Evolutionary conservation across 2,329 filamentous ascomycete genomes (phyloP), one percentile per base, ranked within the genome.

Genomic region (Diaporthe sp.): DNA sequence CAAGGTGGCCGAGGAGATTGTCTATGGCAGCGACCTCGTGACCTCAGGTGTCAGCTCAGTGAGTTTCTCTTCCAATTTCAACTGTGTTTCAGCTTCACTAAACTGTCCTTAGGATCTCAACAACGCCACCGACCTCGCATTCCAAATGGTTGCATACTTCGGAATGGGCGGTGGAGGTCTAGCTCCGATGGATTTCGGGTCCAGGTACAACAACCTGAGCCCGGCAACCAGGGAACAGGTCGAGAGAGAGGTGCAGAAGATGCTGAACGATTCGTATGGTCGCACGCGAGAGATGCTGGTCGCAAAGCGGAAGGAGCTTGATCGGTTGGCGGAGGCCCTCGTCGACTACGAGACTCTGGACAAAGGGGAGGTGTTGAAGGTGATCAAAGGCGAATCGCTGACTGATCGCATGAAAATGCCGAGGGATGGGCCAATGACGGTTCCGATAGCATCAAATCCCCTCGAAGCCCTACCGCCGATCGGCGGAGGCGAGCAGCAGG

Each of bases 291-390:
- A 90, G 63, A 88, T 98, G 6, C 86, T 99, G 63, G 91, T 89
- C 1, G 90, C 91, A 49, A 95, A 94, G 83, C 92, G 95, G 74
- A 93, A 94, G 76, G 96, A 98, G 84, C 90, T 99, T 10, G 96
- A 99, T 80, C 88, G 95, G 15, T 87, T 99, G 13, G 96, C 97
- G 39, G 92, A 96, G 81, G 97, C 96, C 8, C 89, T 99, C 13
- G 92, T 99, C 47, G 93, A 98, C 84, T 98, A 98, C 84, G 97
- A 99, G 87, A 98, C 95, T 0, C 86, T 99, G 71, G 94, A 94
- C 83, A 94, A 93, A 84, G 92, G 94, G 4, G 97, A 99, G 84
- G 97, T 98, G 78, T 92, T 96, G 84, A 95, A 94, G 87, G 94
- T 98, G 8, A 92, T 99, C 78, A 91, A 91, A 71, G 97, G 97